phyloP scores from a whole-genome alignment of 768 basidiomycete genomes.

The Pilatotrama ljubarskyi region DNA sequence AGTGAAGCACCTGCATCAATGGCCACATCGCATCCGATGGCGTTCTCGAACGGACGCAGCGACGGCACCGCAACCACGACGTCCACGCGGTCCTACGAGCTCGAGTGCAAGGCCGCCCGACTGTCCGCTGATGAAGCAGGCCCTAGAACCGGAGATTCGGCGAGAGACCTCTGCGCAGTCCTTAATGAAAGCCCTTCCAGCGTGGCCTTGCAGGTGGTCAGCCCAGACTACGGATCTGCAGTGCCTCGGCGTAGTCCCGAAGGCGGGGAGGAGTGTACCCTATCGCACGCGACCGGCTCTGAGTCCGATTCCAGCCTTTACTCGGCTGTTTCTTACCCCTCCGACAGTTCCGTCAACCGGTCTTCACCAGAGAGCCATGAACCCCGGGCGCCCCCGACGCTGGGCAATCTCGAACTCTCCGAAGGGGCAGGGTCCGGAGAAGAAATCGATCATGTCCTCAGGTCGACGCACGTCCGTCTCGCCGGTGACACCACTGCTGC shows the following conservation, averaged over 20 bases:
- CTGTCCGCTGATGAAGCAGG: too few species aligned
- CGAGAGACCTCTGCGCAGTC: too few species aligned
- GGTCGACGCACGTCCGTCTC: slow-evolving; percentile 1
- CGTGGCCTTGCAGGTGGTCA: slow-evolving; percentile 4
- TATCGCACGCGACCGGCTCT: not conserved
- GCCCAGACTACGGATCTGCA: slow-evolving; percentile 21
- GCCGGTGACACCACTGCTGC: not conserved
- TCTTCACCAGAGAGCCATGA: not conserved
- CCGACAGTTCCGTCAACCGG: not conserved
- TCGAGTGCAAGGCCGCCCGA: too few species aligned
- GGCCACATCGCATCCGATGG: not conserved
- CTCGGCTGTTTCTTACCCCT: slow-evolving; percentile 15
- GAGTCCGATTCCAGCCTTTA: slow-evolving; percentile 22
- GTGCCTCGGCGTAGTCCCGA: not conserved
- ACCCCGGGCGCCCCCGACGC: not conserved
- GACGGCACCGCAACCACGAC: too few species aligned
- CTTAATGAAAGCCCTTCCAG: not conserved
- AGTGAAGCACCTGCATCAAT: not conserved
- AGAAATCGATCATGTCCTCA: slow-evolving; percentile 23
- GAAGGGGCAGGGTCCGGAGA: slow-evolving; percentile 24
- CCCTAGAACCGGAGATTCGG: too few species aligned
- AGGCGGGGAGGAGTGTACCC: not conserved
- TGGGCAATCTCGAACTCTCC: slow-evolving; percentile 19
- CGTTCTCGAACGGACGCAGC: too few species aligned
- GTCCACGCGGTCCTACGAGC: too few species aligned